phyloP scores from a whole-genome alignment of 2,329 filamentous ascomycete genomes.

The Sarocladium strictum region DNA sequence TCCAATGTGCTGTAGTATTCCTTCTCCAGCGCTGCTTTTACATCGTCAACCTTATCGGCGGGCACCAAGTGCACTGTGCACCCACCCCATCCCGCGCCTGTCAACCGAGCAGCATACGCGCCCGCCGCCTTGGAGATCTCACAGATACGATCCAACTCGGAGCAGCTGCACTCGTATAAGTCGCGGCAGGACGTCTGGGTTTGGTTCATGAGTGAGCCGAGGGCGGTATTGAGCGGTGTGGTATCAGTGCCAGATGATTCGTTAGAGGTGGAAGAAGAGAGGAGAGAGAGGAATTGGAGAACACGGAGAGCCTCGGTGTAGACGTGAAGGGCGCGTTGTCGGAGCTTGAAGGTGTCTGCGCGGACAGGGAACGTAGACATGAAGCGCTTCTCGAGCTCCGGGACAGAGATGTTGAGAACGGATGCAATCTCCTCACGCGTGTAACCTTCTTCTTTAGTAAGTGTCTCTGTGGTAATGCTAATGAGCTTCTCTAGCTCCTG shows the following conservation, averaged over 20 bases:
- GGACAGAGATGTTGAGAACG: constrained; percentile 61
- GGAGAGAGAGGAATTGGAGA: constrained; percentile 71
- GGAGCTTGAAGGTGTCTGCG: constrained; percentile 79
- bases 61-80: constrained; percentile 93
- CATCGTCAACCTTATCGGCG: constrained; percentile 69
- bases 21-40: constrained; percentile 70
- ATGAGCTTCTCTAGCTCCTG: constrained; percentile 72
- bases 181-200: constrained; percentile 85
- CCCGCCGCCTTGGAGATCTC: constrained; percentile 71
- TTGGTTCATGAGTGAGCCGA: constrained; percentile 81
- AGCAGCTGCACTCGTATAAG: constrained; percentile 85
- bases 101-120: constrained; percentile 77
- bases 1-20: constrained; percentile 74
- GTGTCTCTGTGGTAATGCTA: constrained; percentile 60
- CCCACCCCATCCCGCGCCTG: constrained; percentile 94
- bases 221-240: constrained; percentile 54
- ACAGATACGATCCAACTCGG: constrained; percentile 88
- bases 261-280: constrained; percentile 45
- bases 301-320: constrained; percentile 86
- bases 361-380: constrained; percentile 86
- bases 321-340: constrained; percentile 83
- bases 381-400: constrained; percentile 70
- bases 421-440: constrained; percentile 77
- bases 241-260: constrained; percentile 39
- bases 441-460: constrained; percentile 78